A percentile compares a stretch with the other conserved stretches of the same genome.
Conservation (phyloP, 140 eudicot species). For the Ambrosia hybrid region DNA sequence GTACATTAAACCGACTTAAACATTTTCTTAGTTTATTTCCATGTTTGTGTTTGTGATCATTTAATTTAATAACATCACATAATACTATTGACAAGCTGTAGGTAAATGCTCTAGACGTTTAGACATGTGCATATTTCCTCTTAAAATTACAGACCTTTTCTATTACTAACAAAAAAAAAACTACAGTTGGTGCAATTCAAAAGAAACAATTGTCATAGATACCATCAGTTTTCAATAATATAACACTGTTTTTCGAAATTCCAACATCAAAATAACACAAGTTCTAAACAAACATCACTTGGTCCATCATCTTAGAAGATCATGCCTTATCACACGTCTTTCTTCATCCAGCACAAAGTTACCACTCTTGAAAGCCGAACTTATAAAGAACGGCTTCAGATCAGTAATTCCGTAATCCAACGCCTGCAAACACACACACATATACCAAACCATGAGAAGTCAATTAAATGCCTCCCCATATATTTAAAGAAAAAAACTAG, state of each 20-base stretch:
- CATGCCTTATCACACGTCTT: conserved; percentile 70
- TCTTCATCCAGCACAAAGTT: conserved; percentile 72
- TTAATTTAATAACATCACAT: no score
- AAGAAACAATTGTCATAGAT: neutral
- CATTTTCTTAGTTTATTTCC: no score
- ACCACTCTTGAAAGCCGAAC: conserved; percentile 50
- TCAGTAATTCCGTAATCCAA: conserved; percentile 74
- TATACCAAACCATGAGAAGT: neutral
- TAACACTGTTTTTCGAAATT: neutral
- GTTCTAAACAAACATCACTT: conserved; percentile 6
- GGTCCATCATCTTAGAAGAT: conserved; percentile 39
- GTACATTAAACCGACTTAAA: no score
- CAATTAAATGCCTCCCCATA: neutral
- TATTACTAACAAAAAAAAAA: neutral
- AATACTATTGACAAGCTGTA: no score
- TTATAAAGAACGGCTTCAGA: conserved; percentile 64
- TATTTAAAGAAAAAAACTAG: neutral
- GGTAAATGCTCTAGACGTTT: no score
- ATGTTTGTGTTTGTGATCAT: no score
- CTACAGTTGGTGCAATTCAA: neutral
- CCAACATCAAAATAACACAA: neutral
- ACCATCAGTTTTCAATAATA: conserved; percentile 8
- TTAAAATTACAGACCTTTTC: neutral
- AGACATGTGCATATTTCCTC: neutral
- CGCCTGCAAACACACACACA: conserved; percentile 44